A percentile compares a stretch with the other conserved stretches of the same genome.
Evolutionary conservation across 805 yeast species (phyloP).

Genomic region (Candida hispaniensis): DNA sequence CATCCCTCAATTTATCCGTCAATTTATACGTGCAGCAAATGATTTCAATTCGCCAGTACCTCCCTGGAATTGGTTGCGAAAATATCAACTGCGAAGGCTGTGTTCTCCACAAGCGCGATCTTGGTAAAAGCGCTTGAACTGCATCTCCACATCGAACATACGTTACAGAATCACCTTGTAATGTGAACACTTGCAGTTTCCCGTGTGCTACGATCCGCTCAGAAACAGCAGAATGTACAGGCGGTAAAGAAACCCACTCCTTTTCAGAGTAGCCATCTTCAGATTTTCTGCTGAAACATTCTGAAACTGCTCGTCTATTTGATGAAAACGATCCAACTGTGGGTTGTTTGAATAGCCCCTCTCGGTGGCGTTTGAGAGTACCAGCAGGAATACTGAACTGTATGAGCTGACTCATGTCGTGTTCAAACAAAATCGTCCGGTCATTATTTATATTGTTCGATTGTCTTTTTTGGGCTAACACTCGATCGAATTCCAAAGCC

Average conservation of each 20-base stretch:
- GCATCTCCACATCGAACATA: slow-evolving; percentile 59
- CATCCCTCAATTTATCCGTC: slow-evolving; percentile 12
- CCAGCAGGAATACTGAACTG: slow-evolving; percentile 15
- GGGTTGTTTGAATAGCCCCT: slow-evolving; percentile 2
- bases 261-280: slow-evolving; percentile 1
- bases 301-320: no score
- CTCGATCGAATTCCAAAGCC: no score
- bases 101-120: slow-evolving; percentile 45
- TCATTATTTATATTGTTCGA: no score
- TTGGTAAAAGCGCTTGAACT: slow-evolving; percentile 64
- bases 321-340: no score
- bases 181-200: slow-evolving; percentile 9
- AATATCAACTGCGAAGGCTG: slow-evolving; percentile 42
- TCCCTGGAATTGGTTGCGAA: slow-evolving; percentile 61
- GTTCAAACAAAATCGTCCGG: slow-evolving; percentile 14
- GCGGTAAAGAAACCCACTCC: slow-evolving; percentile 7
- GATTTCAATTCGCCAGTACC: slow-evolving; percentile 52
- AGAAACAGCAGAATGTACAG: slow-evolving; percentile 13
- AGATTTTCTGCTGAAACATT: no score
- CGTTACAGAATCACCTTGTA: slow-evolving; percentile 21
- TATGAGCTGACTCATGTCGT: slow-evolving; percentile 13
- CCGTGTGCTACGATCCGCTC: slow-evolving; percentile 16
- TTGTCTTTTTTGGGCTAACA: no score
- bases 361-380: slow-evolving; percentile 8
- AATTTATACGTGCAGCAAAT: slow-evolving; percentile 22